A percentile compares a stretch with the other conserved stretches of the same genome.
These are phyloP conservation scores for Neurospora sp. DNA, from an alignment of 495 filamentous ascomycete genomes.

Conservation along the genomic window DNA sequence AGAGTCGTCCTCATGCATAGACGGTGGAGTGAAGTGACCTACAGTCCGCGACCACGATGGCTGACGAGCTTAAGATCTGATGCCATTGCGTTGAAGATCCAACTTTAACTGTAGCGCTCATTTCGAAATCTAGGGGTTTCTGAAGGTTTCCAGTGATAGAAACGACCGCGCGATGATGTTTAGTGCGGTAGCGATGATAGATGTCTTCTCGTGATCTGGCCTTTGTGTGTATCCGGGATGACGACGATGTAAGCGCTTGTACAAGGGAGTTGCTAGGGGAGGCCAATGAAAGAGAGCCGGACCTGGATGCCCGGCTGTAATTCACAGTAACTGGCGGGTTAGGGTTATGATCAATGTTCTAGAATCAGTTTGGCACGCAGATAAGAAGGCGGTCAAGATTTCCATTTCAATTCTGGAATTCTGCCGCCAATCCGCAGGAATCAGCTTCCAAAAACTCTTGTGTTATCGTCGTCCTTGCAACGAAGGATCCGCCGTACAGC, in stretches of 20 bases:
- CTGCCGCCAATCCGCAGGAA: neutral
- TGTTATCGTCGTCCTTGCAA: neutral
- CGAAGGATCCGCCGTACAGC: neutral
- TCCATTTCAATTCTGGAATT: neutral
- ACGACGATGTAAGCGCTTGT: neutral
- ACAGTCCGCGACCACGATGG: slow-evolving; percentile 40
- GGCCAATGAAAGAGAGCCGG: neutral
- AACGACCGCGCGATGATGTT: neutral
- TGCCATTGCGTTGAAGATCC: slow-evolving; percentile 34
- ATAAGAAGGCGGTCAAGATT: neutral
- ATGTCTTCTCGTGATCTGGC: neutral
- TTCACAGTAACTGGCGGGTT: neutral
- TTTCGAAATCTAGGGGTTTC: neutral
- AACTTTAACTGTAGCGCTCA: slow-evolving; percentile 26
- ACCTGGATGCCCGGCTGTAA: neutral
- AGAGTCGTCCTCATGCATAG: neutral
- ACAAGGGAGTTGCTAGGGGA: neutral
- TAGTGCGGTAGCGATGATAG: neutral
- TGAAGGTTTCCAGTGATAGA: neutral
- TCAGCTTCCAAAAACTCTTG: neutral
- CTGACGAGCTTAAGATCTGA: slow-evolving; percentile 29
- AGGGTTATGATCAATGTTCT: neutral
- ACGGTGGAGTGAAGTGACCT: slow-evolving; percentile 12
- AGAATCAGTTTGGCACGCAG: neutral
- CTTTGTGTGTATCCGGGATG: neutral